phyloP scores from a whole-genome alignment of 2,329 filamentous ascomycete species.

The Calonectria hawksworthii region DNA sequence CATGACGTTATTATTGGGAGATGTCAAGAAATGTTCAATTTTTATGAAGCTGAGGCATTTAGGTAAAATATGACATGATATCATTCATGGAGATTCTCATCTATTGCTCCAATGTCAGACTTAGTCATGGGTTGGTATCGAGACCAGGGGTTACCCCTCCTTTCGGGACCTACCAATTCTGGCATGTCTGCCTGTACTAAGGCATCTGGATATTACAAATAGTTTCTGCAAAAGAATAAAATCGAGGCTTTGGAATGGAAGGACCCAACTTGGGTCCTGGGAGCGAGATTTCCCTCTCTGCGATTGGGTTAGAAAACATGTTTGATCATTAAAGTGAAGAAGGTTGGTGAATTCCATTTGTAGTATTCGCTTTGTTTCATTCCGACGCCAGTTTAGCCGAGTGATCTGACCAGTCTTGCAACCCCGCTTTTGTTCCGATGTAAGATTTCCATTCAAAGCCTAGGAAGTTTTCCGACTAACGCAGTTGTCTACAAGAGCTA shows the following conservation, averaged over 20 bases:
- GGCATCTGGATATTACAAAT: too few relatives aligned
- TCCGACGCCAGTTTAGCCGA: slow-evolving; percentile 4
- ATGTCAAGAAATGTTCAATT: background rate
- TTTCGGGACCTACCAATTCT: background rate
- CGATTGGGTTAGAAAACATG: too few relatives aligned
- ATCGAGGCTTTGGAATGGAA: too few relatives aligned
- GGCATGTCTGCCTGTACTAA: too few relatives aligned
- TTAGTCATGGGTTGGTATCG: background rate
- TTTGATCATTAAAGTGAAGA: too few relatives aligned
- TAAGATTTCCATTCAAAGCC: background rate
- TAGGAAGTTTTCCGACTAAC: background rate
- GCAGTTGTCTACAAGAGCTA: background rate
- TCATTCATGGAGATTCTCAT: background rate
- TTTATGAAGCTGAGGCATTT: background rate
- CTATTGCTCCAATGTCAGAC: background rate
- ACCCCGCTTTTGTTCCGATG: background rate
- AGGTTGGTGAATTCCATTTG: too few relatives aligned
- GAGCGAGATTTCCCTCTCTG: too few relatives aligned
- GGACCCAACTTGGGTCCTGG: too few relatives aligned
- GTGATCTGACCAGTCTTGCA: background rate
- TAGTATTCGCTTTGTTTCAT: too few relatives aligned
- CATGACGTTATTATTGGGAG: slow-evolving; percentile 7
- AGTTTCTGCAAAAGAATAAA: too few relatives aligned
- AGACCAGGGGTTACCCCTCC: background rate
- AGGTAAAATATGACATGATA: background rate